phyloP scores from a whole-genome alignment of 208 protist genomes.

The Wallacemonas sp. region DNA sequence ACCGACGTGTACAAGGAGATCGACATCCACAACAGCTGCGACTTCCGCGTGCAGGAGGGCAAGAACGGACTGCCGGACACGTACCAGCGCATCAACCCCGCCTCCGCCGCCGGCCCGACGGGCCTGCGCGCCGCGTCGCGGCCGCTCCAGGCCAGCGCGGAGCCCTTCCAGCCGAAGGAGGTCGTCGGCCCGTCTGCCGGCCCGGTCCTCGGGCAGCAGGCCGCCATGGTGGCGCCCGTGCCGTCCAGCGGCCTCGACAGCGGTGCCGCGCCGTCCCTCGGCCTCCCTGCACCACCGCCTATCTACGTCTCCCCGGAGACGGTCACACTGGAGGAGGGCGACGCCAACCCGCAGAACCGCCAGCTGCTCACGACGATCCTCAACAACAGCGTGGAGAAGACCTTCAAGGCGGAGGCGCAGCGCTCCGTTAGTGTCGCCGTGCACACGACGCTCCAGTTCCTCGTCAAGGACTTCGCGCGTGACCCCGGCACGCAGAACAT shows the following conservation, averaged over 20 bases:
- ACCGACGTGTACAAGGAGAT: constrained; percentile 66
- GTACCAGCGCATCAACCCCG: constrained; percentile 8
- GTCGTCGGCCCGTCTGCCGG: constrained; percentile 6
- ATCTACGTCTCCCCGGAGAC: constrained; percentile 57
- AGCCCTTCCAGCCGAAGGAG: constrained; percentile 88
- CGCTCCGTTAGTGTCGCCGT: constrained; percentile 93
- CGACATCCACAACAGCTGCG: constrained; percentile 66
- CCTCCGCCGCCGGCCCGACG: neutral
- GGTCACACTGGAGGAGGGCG: constrained; percentile 50
- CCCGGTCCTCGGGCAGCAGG: constrained; percentile 13
- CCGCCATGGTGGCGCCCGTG: neutral
- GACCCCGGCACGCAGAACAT: constrained; percentile 86
- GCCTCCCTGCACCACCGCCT: constrained; percentile 37
- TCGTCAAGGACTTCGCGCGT: constrained; percentile 97
- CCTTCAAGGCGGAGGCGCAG: constrained; percentile 87
- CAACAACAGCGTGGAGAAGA: constrained; percentile 88
- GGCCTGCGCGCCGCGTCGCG: constrained; percentile 26
- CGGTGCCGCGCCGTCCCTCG: constrained; percentile 31
- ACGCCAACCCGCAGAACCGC: constrained; percentile 33
- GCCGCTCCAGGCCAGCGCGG: constrained; percentile 78
- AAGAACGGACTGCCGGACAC: constrained; percentile 21
- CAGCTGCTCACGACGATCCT: constrained; percentile 63
- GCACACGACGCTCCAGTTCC: constrained; percentile 89
- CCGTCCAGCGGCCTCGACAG: constrained; percentile 15
- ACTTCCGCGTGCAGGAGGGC: constrained; percentile 64